Conservation (phyloP, 2,329 filamentous ascomycete species). For the Nemania sp. region DNA sequence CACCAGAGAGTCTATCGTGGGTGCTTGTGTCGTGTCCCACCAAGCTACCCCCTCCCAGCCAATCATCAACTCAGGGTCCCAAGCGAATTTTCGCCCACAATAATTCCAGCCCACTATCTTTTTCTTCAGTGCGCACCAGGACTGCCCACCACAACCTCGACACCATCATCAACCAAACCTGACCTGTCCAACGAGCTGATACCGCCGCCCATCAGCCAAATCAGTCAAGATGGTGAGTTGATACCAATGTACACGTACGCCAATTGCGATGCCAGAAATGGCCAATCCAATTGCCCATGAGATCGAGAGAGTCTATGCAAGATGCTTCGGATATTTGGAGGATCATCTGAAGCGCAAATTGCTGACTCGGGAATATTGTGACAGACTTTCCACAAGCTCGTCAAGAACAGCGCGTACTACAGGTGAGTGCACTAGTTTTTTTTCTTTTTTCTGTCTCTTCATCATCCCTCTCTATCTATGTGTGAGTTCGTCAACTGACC, state of each 20-base stretch:
- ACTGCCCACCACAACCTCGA: slow-evolving; percentile 32
- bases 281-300: slow-evolving; percentile 46
- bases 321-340: slow-evolving; percentile 90
- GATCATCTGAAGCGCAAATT: slow-evolving; percentile 97
- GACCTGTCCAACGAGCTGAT: slow-evolving; percentile 45
- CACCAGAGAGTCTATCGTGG: slow-evolving; percentile 36
- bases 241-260: slow-evolving; percentile 53
- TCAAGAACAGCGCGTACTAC: slow-evolving; percentile 99
- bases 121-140: slow-evolving; percentile 37
- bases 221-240: slow-evolving; percentile 78
- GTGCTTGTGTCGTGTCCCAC: slow-evolving; percentile 52
- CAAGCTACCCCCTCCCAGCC: slow-evolving; percentile 28
- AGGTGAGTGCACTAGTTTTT: slow-evolving; percentile 80
- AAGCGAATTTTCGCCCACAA: slow-evolving; percentile 56
- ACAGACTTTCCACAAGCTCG: slow-evolving; percentile 90
- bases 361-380: slow-evolving; percentile 85
- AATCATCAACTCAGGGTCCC: slow-evolving; percentile 33
- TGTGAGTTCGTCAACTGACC: slow-evolving; percentile 42
- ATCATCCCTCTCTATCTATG: not conserved
- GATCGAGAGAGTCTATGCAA: slow-evolving; percentile 83
- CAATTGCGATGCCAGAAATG: slow-evolving; percentile 50
- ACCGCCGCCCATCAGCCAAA: slow-evolving; percentile 58
- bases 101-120: slow-evolving; percentile 47
- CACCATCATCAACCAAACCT: slow-evolving; percentile 37
- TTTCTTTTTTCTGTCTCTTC: too few relatives aligned